Conservation (phyloP, 1,284 basidiomycete species). For the Xerocomus minutiporus region DNA sequence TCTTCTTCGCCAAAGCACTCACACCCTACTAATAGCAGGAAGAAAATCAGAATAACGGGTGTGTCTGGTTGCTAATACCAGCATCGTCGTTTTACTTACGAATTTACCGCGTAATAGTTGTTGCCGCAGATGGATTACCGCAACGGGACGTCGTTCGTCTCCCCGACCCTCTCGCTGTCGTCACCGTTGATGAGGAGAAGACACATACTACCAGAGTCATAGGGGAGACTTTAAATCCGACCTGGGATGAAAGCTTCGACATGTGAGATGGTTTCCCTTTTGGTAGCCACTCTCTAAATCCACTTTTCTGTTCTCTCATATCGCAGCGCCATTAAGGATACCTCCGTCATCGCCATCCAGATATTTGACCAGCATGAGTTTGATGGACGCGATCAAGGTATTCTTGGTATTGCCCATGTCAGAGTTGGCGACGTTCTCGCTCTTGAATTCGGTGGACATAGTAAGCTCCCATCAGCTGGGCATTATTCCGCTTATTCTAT, state of each 20-base stretch:
- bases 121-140: conserved; percentile 83
- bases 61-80: conserved; percentile 8
- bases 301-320: conserved; percentile 7
- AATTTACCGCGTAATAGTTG: conserved; percentile 48
- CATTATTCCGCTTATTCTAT: background rate
- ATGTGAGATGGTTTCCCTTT: conserved; percentile 44
- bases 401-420: conserved; percentile 91
- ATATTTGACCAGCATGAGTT: conserved; percentile 98
- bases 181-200: conserved; percentile 92
- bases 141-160: conserved; percentile 90
- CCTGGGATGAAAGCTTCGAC: conserved; percentile 93
- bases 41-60: conserved; percentile 63
- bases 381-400: conserved; percentile 92
- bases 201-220: conserved; percentile 90
- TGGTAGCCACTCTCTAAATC: background rate
- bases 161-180: conserved; percentile 91
- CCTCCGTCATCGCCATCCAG: conserved; percentile 88
- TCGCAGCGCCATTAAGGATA: conserved; percentile 78
- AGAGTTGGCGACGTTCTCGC: conserved; percentile 85
- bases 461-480: conserved; percentile 43
- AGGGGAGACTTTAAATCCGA: conserved; percentile 86
- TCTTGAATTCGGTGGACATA: conserved; percentile 83
- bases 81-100: background rate
- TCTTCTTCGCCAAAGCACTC: conserved; percentile 3
- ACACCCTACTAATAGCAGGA: conserved; percentile 36